Evolutionary conservation across 2,329 filamentous ascomycete species (phyloP).

Genomic region (Cadophora sp.): DNA sequence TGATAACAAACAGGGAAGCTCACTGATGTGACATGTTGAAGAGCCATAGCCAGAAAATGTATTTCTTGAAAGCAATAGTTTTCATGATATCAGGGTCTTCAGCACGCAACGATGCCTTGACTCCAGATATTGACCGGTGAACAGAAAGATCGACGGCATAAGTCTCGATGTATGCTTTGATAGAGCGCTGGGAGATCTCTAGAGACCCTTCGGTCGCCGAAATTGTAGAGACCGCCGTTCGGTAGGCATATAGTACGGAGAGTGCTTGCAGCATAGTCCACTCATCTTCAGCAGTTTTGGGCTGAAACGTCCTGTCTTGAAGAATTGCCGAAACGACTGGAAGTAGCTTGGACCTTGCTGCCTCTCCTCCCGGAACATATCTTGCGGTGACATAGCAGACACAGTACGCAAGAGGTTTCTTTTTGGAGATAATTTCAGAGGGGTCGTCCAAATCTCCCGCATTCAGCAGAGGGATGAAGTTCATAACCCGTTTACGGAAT

Average conservation of each 20-base stretch:
- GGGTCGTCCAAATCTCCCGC: conserved; percentile 21
- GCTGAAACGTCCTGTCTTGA: conserved; percentile 13
- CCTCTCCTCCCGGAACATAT: conserved; percentile 25
- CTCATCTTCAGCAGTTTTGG: conserved; percentile 16
- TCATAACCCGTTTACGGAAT: conserved; percentile 19
- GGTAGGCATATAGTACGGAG: conserved; percentile 27
- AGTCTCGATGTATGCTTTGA: conserved; percentile 25
- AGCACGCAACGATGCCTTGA: conserved; percentile 9
- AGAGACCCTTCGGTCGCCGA: background rate
- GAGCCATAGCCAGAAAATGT: conserved; percentile 27
- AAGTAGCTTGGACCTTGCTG: conserved; percentile 15
- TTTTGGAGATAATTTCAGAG: conserved; percentile 12
- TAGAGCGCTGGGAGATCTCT: conserved; percentile 18
- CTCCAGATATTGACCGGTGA: conserved; percentile 21
- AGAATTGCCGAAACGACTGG: conserved; percentile 18
- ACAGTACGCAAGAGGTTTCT: conserved; percentile 22
- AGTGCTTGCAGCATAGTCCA: conserved; percentile 24
- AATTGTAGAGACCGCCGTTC: conserved; percentile 4
- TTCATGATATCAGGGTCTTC: conserved; percentile 11
- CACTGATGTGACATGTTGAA: conserved; percentile 28
- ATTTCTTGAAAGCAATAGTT: conserved; percentile 16
- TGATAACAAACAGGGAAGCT: background rate
- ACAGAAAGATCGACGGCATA: conserved; percentile 22
- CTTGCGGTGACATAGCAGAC: conserved; percentile 29
- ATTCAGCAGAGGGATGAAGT: conserved; percentile 24